phyloP scores from a whole-genome alignment of 495 filamentous ascomycete species.

The Penicillium manginii region DNA sequence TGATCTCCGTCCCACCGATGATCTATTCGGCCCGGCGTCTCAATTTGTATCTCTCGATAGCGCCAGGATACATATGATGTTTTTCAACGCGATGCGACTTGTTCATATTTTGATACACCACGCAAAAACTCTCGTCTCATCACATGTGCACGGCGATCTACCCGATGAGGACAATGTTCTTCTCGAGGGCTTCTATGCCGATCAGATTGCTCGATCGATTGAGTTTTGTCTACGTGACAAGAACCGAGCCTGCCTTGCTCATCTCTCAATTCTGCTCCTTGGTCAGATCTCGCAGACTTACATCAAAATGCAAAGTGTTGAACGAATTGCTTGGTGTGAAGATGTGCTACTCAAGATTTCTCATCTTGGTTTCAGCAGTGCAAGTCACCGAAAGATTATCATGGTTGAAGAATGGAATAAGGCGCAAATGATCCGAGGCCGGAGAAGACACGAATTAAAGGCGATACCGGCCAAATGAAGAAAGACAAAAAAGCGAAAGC shows the following conservation, averaged over 20 bases:
- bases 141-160: not conserved
- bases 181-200: not conserved
- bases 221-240: not conserved
- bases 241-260: not conserved
- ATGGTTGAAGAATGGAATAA: not conserved
- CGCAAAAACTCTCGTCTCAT: not conserved
- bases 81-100: conserved; percentile 1
- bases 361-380: not conserved
- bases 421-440: not conserved
- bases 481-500: too few relatives aligned
- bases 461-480: too few relatives aligned
- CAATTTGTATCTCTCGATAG: not conserved
- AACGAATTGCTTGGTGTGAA: not conserved
- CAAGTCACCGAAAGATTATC: not conserved
- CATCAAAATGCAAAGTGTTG: not conserved
- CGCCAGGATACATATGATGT: not conserved
- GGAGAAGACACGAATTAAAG: too few relatives aligned
- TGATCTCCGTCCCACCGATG: not conserved
- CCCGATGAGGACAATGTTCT: not conserved
- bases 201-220: not conserved
- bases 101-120: not conserved
- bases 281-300: conserved; percentile 1
- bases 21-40: not conserved
- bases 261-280: not conserved
- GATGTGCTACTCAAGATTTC: not conserved